Evolutionary conservation across 2,329 filamentous ascomycete genomes (phyloP).

Genomic region (Basipetospora sp.): DNA sequence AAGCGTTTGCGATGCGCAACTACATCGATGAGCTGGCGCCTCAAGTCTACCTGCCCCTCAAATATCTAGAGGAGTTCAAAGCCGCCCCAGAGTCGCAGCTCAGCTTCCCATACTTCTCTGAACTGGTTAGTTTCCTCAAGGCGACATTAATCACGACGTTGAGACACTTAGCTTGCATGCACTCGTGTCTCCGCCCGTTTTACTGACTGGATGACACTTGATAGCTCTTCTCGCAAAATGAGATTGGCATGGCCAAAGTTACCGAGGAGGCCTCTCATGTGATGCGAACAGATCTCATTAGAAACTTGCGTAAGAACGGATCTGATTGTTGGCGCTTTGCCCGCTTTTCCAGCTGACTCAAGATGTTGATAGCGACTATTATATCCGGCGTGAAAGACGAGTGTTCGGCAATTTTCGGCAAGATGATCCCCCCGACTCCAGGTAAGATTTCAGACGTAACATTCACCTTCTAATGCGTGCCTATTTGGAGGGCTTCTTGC

Average conservation of each 20-base stretch:
- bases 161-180: not conserved
- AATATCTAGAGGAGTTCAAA: slow-evolving; percentile 4
- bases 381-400: slow-evolving; percentile 3
- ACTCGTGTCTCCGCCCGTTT: not conserved
- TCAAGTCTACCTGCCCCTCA: slow-evolving; percentile 2
- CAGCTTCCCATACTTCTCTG: slow-evolving; percentile 3
- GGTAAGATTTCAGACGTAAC: not conserved
- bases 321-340: too few species aligned
- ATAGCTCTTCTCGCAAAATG: slow-evolving; percentile 5
- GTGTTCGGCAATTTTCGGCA: slow-evolving; percentile 4
- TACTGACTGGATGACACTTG: too few species aligned
- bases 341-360: not conserved
- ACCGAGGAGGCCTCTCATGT: slow-evolving; percentile 4
- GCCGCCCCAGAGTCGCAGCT: slow-evolving; percentile 1
- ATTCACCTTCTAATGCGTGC: too few species aligned
- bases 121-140: slow-evolving; percentile 1
- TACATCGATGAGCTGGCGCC: slow-evolving; percentile 3
- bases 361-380: not conserved
- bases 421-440: slow-evolving; percentile 3
- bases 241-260: slow-evolving; percentile 5
- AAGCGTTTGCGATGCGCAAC: slow-evolving; percentile 3
- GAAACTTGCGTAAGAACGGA: slow-evolving; percentile 1
- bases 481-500: not conserved
- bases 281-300: slow-evolving; percentile 4
- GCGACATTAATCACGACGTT: too few species aligned